These are phyloP conservation scores for Huntiella savannae DNA, from an alignment of 2,329 filamentous ascomycete genomes.

Conservation along the genomic window DNA sequence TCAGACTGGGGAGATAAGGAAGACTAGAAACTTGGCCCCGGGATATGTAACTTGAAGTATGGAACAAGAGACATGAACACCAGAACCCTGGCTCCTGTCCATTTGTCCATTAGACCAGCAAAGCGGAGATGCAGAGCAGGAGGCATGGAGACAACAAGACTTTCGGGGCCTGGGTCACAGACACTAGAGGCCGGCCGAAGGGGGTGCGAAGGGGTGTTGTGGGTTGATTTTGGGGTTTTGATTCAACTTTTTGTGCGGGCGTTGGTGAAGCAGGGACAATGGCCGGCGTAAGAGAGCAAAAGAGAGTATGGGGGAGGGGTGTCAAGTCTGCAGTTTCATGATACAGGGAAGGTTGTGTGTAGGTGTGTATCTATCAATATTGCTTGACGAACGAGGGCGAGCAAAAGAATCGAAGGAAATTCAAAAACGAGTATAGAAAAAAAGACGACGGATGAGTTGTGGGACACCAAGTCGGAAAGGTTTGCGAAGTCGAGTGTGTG, in stretches of 20 bases:
- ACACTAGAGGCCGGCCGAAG: background rate
- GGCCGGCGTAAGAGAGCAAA: background rate
- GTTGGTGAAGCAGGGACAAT: conserved; percentile 4
- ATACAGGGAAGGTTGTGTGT: too few species aligned
- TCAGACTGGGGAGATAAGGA: background rate
- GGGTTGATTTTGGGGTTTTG: background rate
- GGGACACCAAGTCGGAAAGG: too few species aligned
- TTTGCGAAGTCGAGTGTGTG: too few species aligned
- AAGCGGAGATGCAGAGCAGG: background rate
- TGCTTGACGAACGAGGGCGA: too few species aligned
- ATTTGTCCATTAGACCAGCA: too few species aligned
- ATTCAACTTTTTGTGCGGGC: conserved; percentile 1
- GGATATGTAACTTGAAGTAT: background rate
- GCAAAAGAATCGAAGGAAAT: too few species aligned
- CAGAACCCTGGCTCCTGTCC: too few species aligned
- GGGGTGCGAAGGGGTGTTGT: background rate
- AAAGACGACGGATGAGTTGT: too few species aligned
- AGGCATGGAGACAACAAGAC: background rate
- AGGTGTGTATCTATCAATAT: too few species aligned
- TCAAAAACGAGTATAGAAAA: too few species aligned
- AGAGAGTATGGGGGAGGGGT: background rate
- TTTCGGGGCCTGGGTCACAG: background rate
- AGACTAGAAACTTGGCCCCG: background rate
- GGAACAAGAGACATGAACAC: conserved; percentile 2
- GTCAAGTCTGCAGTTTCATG: background rate